These are phyloP conservation scores for Penicillium italicum DNA, from an alignment of 2,329 filamentous ascomycete genomes.

Conservation along the genomic window DNA sequence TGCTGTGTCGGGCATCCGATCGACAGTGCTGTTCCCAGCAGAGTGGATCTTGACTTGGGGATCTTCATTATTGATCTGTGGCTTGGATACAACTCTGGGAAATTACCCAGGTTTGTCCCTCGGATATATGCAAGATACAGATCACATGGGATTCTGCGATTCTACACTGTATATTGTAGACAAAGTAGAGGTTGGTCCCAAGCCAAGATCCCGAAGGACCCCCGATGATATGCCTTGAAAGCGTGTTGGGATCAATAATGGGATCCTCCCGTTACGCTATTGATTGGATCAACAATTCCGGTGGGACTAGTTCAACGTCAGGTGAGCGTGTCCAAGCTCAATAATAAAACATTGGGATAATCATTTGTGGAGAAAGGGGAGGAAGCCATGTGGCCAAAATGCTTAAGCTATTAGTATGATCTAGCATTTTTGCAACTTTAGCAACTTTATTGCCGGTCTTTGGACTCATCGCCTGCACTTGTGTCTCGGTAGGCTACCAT, in stretches of 20 bases:
- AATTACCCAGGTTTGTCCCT: background rate
- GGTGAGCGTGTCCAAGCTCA: conserved; percentile 3
- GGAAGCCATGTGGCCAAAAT: background rate
- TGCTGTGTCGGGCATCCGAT: background rate
- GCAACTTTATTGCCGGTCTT: background rate
- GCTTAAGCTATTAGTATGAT: background rate
- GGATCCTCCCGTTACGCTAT: conserved; percentile 2
- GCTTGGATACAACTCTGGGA: background rate
- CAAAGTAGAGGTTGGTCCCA: background rate
- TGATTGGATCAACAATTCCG: background rate
- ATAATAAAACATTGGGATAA: background rate
- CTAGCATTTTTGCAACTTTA: background rate
- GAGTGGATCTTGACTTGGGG: background rate
- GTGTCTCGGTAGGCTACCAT: background rate
- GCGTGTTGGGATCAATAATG: background rate
- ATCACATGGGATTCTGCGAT: background rate
- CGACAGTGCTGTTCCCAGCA: conserved; percentile 12
- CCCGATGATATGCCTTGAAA: background rate
- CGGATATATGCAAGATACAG: background rate
- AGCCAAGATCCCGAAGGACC: background rate
- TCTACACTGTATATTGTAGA: background rate
- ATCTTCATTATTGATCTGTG: background rate
- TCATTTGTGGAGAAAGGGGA: background rate
- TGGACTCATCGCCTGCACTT: background rate
- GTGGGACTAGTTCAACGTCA: background rate